phyloP scores from a whole-genome alignment of 805 yeast species.

The Candida endomychidarum region DNA sequence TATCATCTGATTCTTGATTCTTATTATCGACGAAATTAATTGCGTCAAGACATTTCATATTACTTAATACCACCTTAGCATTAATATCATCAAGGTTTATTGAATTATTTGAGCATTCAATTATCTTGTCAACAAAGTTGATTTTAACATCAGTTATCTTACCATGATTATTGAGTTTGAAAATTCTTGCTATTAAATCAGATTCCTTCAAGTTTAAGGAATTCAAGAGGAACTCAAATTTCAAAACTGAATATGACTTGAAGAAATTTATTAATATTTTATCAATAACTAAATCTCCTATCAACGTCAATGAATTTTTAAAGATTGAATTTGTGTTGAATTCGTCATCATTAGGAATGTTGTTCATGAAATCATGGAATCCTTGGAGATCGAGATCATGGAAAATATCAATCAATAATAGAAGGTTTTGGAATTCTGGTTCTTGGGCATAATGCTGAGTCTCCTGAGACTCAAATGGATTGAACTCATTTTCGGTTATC shows the following conservation, averaged over 20 bases:
- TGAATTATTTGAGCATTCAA: slow-evolving; percentile 7
- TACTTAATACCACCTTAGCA: slow-evolving; percentile 22
- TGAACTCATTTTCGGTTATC: slow-evolving; percentile 62
- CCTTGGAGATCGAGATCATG: slow-evolving; percentile 27
- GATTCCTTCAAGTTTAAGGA: slow-evolving; percentile 21
- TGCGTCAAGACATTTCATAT: slow-evolving; percentile 23
- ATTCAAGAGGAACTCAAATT: slow-evolving; percentile 25
- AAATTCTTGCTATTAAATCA: slow-evolving; percentile 27
- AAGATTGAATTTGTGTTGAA: slow-evolving; percentile 33
- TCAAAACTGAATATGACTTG: slow-evolving; percentile 30
- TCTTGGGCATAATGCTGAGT: slow-evolving; percentile 50
- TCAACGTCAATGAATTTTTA: slow-evolving; percentile 23
- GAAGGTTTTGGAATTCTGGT: slow-evolving; percentile 29
- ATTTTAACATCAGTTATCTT: slow-evolving; percentile 26
- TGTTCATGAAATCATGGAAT: slow-evolving; percentile 13
- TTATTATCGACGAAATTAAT: slow-evolving; percentile 11
- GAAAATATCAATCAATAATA: slow-evolving; percentile 29
- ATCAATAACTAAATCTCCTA: slow-evolving; percentile 30
- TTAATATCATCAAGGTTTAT: slow-evolving; percentile 5
- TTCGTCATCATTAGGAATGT: slow-evolving; percentile 17
- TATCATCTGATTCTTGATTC: slow-evolving; percentile 6
- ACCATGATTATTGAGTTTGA: slow-evolving; percentile 32
- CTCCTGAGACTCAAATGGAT: slow-evolving; percentile 74
- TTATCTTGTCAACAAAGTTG: slow-evolving; percentile 25
- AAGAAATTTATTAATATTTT: slow-evolving; percentile 29